Conservation (phyloP, 306 rosid species). For the Vigna radiata region DNA sequence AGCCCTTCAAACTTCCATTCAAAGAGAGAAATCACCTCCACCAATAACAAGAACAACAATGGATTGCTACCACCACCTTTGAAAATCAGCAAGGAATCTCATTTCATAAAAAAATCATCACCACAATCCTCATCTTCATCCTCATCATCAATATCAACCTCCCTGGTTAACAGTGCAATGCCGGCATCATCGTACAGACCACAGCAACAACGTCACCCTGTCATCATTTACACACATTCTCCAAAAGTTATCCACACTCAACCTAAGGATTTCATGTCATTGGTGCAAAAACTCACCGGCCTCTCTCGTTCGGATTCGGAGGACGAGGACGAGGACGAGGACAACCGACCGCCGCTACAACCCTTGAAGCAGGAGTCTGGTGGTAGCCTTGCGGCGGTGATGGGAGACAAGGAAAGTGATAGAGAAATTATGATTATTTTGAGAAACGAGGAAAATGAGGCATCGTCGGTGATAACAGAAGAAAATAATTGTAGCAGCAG, state of each 20-base stretch:
- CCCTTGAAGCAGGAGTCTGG: constrained; percentile 6
- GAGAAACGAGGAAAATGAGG: constrained; percentile 64
- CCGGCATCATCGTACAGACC: constrained; percentile 43
- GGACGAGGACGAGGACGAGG: constrained; percentile 16
- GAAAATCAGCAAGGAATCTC: constrained; percentile 71
- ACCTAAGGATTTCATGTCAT: constrained; percentile 72
- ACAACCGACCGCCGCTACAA: not conserved
- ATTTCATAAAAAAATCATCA: constrained; percentile 57
- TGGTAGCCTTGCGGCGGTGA: no score
- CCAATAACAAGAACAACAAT: constrained; percentile 2
- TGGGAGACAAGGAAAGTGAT: not conserved
- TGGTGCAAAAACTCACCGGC: constrained; percentile 86
- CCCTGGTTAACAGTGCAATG: constrained; percentile 9
- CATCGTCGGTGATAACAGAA: constrained; percentile 64
- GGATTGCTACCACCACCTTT: constrained; percentile 60
- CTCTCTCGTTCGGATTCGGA: constrained; percentile 43
- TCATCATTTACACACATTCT: constrained; percentile 84
- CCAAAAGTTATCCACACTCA: constrained; percentile 78
- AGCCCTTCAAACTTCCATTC: constrained; percentile 54
- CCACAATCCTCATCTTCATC: not conserved
- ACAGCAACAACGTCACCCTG: constrained; percentile 61
- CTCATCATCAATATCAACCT: constrained; percentile 35
- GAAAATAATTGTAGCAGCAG: constrained; percentile 57
- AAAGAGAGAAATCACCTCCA: constrained; percentile 44
- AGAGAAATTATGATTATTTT: not conserved